Evolutionary conservation across 2,329 filamentous ascomycete species (phyloP).

Genomic region (Monosporascus sp.): DNA sequence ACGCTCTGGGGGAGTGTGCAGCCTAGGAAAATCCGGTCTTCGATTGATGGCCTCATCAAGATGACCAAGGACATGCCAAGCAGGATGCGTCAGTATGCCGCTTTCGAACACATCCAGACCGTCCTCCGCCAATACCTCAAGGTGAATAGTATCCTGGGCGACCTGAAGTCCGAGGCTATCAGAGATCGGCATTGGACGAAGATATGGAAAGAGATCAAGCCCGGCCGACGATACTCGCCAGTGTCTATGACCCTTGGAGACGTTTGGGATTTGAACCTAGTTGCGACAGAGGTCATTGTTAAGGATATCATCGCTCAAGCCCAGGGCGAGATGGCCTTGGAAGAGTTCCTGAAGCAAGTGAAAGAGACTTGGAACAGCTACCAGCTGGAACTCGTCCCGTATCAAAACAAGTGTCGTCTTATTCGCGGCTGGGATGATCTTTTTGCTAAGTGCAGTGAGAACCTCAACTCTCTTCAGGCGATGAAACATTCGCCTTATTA

Average conservation of each 20-base stretch:
- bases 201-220: constrained; percentile 93
- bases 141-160: constrained; percentile 79
- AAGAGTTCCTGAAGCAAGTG: constrained; percentile 95
- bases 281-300: constrained; percentile 80
- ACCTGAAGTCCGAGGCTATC: constrained; percentile 94
- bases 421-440: constrained; percentile 98
- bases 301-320: constrained; percentile 92
- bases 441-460: constrained; percentile 97
- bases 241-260: constrained; percentile 95
- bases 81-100: constrained; percentile 97
- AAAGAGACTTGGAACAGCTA: constrained; percentile 97
- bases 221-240: constrained; percentile 87
- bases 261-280: constrained; percentile 94
- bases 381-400: constrained; percentile 87
- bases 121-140: constrained; percentile 85
- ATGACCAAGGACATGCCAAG: constrained; percentile 99
- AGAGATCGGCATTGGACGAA: constrained; percentile 95
- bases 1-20: constrained; percentile 93
- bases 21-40: constrained; percentile 83
- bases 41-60: constrained; percentile 88
- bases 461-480: constrained; percentile 92
- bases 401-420: constrained; percentile 95
- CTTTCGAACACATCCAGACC: constrained; percentile 97
- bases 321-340: constrained; percentile 95
- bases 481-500: constrained; percentile 99